Percentiles rank a stretch among this genome's conserved stretches.
Evolutionary conservation across 2,329 filamentous ascomycete genomes (phyloP).

Genomic region (Trichoderma semiorbis): DNA sequence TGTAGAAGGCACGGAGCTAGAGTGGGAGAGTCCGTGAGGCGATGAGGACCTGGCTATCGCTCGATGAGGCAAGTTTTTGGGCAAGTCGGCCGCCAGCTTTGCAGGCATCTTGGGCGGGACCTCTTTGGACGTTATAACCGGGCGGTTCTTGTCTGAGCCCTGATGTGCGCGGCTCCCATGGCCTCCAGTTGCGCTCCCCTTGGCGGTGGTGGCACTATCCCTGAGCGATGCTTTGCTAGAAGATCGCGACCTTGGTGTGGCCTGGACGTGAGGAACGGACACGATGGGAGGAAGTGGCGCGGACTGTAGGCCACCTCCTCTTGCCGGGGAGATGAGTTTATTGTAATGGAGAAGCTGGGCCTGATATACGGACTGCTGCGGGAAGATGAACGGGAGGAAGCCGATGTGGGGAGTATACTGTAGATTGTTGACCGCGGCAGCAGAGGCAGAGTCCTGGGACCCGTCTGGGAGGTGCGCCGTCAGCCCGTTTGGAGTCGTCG

Average conservation of each 20-base stretch:
- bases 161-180: constrained; percentile 63
- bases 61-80: constrained; percentile 31
- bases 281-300: constrained; percentile 53
- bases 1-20: constrained; percentile 89
- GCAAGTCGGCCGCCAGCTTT: constrained; percentile 37
- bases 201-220: constrained; percentile 42
- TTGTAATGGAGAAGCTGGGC: constrained; percentile 64
- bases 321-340: constrained; percentile 57
- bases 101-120: constrained; percentile 48
- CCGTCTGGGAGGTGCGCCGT: constrained; percentile 31
- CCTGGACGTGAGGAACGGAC: constrained; percentile 54
- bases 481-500: constrained; percentile 26
- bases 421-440: constrained; percentile 29
- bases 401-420: constrained; percentile 46
- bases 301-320: constrained; percentile 53
- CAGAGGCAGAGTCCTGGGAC: constrained; percentile 29
- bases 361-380: constrained; percentile 58
- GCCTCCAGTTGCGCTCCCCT: constrained; percentile 51
- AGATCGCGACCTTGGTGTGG: constrained; percentile 55
- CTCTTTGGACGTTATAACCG: constrained; percentile 60
- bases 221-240: constrained; percentile 59
- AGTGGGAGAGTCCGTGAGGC: constrained; percentile 49
- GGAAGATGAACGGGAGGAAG: constrained; percentile 55
- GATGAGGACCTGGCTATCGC: constrained; percentile 29
- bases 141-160: constrained; percentile 57